Evolutionary conservation across 2,329 filamentous ascomycete species (phyloP), one percentile per base, ranked within the genome.

Genomic region (Paracorniculantispora psalliotae): DNA sequence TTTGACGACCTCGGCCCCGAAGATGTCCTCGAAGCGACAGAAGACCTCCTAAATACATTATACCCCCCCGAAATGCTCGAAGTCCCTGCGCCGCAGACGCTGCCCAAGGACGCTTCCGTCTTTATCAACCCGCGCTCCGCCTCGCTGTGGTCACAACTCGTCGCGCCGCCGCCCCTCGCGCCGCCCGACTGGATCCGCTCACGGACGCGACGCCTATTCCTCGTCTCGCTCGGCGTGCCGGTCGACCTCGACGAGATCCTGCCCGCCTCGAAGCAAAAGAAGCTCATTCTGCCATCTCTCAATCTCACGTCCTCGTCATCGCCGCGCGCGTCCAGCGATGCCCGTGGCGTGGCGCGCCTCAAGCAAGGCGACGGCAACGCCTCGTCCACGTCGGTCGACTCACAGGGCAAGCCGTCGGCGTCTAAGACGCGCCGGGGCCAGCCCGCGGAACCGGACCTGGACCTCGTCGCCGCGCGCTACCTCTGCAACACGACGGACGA

Each of bases 141-240:
- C 59, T 97, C 94, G 0, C 80, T 99, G 35, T 99, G 94, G 94
- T 92, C 92, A 43, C 94, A 99, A 76, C 85, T 99, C 4, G 91
- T 97, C 30, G 93, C 93, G 2, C 93, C 94, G 21, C 94, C 94
- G 2, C 92, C 94, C 2, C 84, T 99, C 39, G 92, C 96, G 68
- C 94, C 94, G 6, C 93, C 94, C 0, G 94, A 99, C 73, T 99
- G 94, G 94, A 96, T 97, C 61, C 91, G 94, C 63, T 96, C 92
- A 55, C 90, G 92, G 54, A 99, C 96, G 66, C 87, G 94, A 56
- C 90, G 94, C 28, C 84, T 99, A 26, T 99, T 99, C 72, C 85
- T 99, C 44, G 92, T 99, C 57, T 97, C 92, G 1, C 84, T 99
- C 0, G 94, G 94, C 19, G 94, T 99, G 0, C 94, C 94, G 1